A percentile compares a stretch with the other conserved stretches of the same genome.
These are phyloP conservation scores for Euphrasia confusa DNA, from an alignment of 257 asterid genomes.

Conservation along the genomic window DNA sequence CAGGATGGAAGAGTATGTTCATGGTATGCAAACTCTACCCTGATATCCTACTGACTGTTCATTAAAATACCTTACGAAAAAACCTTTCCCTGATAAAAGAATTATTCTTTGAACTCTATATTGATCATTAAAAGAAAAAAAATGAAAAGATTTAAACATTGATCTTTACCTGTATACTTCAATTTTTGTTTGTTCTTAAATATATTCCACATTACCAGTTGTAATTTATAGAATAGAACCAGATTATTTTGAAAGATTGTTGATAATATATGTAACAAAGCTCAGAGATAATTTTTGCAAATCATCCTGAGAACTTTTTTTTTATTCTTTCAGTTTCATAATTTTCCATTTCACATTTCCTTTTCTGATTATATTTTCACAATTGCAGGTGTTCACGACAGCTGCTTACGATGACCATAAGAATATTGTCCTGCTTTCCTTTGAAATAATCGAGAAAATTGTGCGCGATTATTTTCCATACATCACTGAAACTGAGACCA, in stretches of 20 bases:
- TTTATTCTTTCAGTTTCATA: constrained; percentile 9
- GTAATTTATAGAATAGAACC: too few relatives aligned
- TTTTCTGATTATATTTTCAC: constrained; percentile 21
- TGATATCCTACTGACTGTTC: constrained; percentile 17
- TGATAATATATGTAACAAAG: background rate
- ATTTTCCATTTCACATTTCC: constrained; percentile 8
- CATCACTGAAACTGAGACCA: constrained; percentile 95
- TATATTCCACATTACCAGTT: too few relatives aligned
- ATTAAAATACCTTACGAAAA: constrained; percentile 6
- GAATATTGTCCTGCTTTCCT: constrained; percentile 87
- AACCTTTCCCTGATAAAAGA: background rate
- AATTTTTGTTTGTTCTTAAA: too few relatives aligned
- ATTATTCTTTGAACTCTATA: too few relatives aligned
- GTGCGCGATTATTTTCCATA: constrained; percentile 95
- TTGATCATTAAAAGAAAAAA: too few relatives aligned
- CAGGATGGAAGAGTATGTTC: constrained; percentile 99
- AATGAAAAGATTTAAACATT: too few relatives aligned
- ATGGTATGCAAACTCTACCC: constrained; percentile 54
- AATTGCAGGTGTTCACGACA: constrained; percentile 85
- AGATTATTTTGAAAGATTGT: background rate
- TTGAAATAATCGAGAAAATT: constrained; percentile 93
- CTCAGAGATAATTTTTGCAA: background rate
- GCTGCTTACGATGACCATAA: constrained; percentile 98
- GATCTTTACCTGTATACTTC: too few relatives aligned
- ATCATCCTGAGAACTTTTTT: too few relatives aligned